Evolutionary conservation across 1,284 basidiomycete genomes (phyloP), one percentile per base, ranked within the genome.

Genomic region (Trametes pubescens): DNA sequence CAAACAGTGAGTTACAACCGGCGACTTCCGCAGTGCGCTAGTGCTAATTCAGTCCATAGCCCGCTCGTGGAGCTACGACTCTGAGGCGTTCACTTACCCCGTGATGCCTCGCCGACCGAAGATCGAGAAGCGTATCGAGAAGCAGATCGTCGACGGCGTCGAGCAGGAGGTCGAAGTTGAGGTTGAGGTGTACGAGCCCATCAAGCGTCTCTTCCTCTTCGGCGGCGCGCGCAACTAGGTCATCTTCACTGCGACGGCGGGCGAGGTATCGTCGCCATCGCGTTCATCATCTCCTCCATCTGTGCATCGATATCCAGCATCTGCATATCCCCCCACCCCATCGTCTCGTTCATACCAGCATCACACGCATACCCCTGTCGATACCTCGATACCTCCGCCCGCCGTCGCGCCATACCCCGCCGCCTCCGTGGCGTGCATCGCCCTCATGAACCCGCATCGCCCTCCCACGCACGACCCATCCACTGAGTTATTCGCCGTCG

Each of bases 11-110:
- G 8, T 26, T 9, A 43, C n/a, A n/a, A n/a, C 52, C 18, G 18
- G 24, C 51, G 1, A 24, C 13, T 38, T 47, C 47, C 65, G 37
- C 59, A 40, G 22, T 14, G 6, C 9, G 13, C 14, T 66, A 52
- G 62, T 56, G 62, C 65, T 72, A 37, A 71, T 44, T 6, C 4
- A 14, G 54, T 62, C 62, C 51, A 22, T 55, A 87, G 89, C 79
- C 14, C 87, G 87, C 21, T 86, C 89, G 1, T 89, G 87, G 88
- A 90, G 88, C 1, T 90, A 90, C 69, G 65, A 69, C 16, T 89
- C 90, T 67, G 86, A 88, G 67, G 75, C 87, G 58, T 82, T 81
- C 72, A 89, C 87, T 0, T 91, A 90, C 66, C 85, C 86, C 7
- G 78, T 85, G 64, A 87, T 91, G 86, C 82, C 80, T 64, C 76